Conservation (phyloP, 2,329 filamentous ascomycete species). For the Chaetomiaceae sp. region DNA sequence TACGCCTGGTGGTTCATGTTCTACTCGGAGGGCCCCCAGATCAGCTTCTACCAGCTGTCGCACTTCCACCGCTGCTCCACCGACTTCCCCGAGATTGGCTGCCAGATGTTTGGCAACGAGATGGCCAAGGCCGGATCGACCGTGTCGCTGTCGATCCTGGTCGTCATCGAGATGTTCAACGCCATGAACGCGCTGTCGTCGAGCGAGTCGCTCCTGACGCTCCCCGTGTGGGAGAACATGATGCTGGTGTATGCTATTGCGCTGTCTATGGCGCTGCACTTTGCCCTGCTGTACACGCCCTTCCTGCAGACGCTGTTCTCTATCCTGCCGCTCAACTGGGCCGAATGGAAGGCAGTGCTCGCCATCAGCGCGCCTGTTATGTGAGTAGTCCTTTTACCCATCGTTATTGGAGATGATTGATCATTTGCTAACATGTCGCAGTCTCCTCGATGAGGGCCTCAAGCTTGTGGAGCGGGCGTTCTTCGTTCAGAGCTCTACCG, state of each 20-base stretch:
- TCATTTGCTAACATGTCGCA: slow-evolving; percentile 34
- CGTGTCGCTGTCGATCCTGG: slow-evolving; percentile 83
- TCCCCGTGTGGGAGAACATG: slow-evolving; percentile 98
- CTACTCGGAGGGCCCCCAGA: slow-evolving; percentile 83
- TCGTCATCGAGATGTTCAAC: slow-evolving; percentile 99
- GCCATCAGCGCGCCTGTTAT: slow-evolving; percentile 87
- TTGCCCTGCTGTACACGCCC: slow-evolving; percentile 86
- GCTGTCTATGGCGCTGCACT: slow-evolving; percentile 91
- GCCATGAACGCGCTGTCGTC: slow-evolving; percentile 97
- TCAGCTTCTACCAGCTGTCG: slow-evolving; percentile 80
- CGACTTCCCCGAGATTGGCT: slow-evolving; percentile 84
- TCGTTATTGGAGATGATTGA: slow-evolving; percentile 24
- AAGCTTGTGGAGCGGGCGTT: slow-evolving; percentile 70
- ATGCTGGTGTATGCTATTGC: slow-evolving; percentile 93
- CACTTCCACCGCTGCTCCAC: slow-evolving; percentile 92
- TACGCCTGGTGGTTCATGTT: slow-evolving; percentile 99
- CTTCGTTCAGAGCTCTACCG: slow-evolving; percentile 51
- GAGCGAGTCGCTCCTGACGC: slow-evolving; percentile 85
- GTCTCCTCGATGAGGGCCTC: slow-evolving; percentile 76
- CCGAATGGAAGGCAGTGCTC: slow-evolving; percentile 89
- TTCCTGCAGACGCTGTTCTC: slow-evolving; percentile 85
- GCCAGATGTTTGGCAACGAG: slow-evolving; percentile 82
- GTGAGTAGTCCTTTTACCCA: slow-evolving; percentile 49
- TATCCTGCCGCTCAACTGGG: slow-evolving; percentile 78
- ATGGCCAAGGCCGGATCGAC: slow-evolving; percentile 88